Evolutionary conservation across 2,329 filamentous ascomycete species (phyloP).

Genomic region (Huntiella abstrusa): DNA sequence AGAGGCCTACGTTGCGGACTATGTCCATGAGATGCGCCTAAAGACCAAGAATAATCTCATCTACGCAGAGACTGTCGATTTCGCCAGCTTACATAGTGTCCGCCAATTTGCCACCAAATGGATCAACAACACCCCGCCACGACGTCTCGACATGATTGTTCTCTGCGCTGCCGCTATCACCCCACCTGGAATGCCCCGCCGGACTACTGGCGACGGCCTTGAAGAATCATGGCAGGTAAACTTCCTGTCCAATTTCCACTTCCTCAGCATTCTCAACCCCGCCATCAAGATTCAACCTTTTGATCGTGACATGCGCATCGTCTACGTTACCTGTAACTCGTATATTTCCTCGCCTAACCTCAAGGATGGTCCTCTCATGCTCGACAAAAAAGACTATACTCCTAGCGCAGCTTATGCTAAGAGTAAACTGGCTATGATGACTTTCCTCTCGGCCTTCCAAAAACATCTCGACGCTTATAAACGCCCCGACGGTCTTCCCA

Average conservation of each 20-base stretch:
- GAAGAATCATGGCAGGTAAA: slow-evolving; percentile 90
- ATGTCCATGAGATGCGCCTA: slow-evolving; percentile 69
- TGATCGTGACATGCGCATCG: slow-evolving; percentile 77
- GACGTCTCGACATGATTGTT: slow-evolving; percentile 77
- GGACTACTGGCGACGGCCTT: slow-evolving; percentile 55
- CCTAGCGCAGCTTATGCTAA: slow-evolving; percentile 40
- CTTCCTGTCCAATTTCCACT: slow-evolving; percentile 87
- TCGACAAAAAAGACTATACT: slow-evolving; percentile 33
- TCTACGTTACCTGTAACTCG: slow-evolving; percentile 71
- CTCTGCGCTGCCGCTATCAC: slow-evolving; percentile 68
- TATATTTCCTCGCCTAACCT: slow-evolving; percentile 65
- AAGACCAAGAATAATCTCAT: slow-evolving; percentile 69
- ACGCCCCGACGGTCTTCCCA: slow-evolving; percentile 63
- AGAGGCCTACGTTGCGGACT: slow-evolving; percentile 81
- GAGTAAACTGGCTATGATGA: slow-evolving; percentile 64
- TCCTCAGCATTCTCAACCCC: slow-evolving; percentile 77
- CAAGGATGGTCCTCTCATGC: slow-evolving; percentile 24
- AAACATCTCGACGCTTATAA: slow-evolving; percentile 75
- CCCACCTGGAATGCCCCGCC: slow-evolving; percentile 41
- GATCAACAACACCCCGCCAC: slow-evolving; percentile 85
- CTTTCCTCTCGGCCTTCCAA: slow-evolving; percentile 79
- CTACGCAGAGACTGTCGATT: slow-evolving; percentile 87
- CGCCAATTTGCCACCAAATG: slow-evolving; percentile 89
- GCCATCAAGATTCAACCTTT: slow-evolving; percentile 80
- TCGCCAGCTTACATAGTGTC: slow-evolving; percentile 74